These are phyloP conservation scores for Durio zibethinus DNA, from an alignment of 345 rosid species.

Conservation along the genomic window DNA sequence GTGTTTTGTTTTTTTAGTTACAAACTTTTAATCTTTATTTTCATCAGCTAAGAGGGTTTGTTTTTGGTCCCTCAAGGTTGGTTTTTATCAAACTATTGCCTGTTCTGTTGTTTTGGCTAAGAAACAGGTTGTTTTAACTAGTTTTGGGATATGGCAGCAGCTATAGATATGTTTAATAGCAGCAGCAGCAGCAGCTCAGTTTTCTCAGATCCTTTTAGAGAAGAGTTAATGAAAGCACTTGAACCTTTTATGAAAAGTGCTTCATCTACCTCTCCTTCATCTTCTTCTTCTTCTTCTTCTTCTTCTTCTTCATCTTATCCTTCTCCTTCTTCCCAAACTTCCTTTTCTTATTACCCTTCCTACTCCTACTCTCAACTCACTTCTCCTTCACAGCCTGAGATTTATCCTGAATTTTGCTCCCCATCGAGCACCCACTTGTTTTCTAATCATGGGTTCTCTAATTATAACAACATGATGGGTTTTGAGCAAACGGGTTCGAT, in stretches of 20 bases:
- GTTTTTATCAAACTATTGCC: slow-evolving; percentile 2
- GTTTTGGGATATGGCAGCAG: slow-evolving; percentile 40
- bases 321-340: not conserved
- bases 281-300: slow-evolving; percentile 13
- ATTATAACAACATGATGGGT: slow-evolving; percentile 16
- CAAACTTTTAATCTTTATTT: slow-evolving; percentile 14
- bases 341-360: slow-evolving; percentile 7
- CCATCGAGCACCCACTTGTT: slow-evolving; percentile 26
- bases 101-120: slow-evolving; percentile 31
- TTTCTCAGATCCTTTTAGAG: slow-evolving; percentile 51
- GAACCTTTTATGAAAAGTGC: slow-evolving; percentile 49
- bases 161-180: slow-evolving; percentile 45
- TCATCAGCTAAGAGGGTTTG: slow-evolving; percentile 39
- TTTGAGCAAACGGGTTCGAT: slow-evolving; percentile 41
- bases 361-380: slow-evolving; percentile 13
- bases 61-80: slow-evolving; percentile 44
- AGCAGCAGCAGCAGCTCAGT: slow-evolving; percentile 22
- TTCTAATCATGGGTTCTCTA: slow-evolving; percentile 21
- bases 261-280: slow-evolving; percentile 25
- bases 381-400: slow-evolving; percentile 15
- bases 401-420: slow-evolving; percentile 25
- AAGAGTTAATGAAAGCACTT: slow-evolving; percentile 62
- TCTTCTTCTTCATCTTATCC: slow-evolving; percentile 5
- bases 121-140: slow-evolving; percentile 15
- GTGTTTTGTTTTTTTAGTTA: not conserved